These are phyloP conservation scores for Apium graveolens DNA, from an alignment of 129 eudicot species.

Conservation along the genomic window DNA sequence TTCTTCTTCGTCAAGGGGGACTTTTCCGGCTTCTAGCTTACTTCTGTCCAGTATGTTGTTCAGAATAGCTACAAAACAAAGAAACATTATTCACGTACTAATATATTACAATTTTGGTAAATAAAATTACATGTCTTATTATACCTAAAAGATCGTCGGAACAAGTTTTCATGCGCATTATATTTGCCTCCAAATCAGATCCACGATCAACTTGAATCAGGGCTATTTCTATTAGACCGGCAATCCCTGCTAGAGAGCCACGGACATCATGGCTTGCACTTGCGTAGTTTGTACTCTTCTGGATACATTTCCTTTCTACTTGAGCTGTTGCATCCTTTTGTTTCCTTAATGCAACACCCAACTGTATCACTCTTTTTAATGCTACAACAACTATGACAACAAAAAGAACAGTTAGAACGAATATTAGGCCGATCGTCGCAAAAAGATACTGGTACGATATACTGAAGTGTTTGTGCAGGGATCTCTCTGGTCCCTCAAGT, in stretches of 20 bases:
- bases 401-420: conserved; percentile 20
- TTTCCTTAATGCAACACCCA: conserved; percentile 47
- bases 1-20: too few relatives aligned
- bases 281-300: conserved; percentile 55
- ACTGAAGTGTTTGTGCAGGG: conserved; percentile 24
- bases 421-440: conserved; percentile 11
- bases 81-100: too few relatives aligned
- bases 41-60: too few relatives aligned
- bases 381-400: conserved; percentile 24
- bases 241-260: conserved; percentile 50
- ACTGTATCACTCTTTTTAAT: conserved; percentile 40
- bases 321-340: conserved; percentile 55
- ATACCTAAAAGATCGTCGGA: conserved; percentile 54
- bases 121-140: conserved; percentile 7
- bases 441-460: conserved; percentile 23
- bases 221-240: conserved; percentile 43
- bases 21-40: too few relatives aligned
- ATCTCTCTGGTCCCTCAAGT: conserved; percentile 22
- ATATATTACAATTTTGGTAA: not conserved
- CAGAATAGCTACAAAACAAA: too few relatives aligned
- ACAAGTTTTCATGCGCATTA: conserved; percentile 34
- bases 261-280: conserved; percentile 76
- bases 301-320: conserved; percentile 57
- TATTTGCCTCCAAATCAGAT: conserved; percentile 40
- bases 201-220: conserved; percentile 18